Conservation (phyloP, 1,284 basidiomycete genomes). For the Nidula niveotomentosa region DNA sequence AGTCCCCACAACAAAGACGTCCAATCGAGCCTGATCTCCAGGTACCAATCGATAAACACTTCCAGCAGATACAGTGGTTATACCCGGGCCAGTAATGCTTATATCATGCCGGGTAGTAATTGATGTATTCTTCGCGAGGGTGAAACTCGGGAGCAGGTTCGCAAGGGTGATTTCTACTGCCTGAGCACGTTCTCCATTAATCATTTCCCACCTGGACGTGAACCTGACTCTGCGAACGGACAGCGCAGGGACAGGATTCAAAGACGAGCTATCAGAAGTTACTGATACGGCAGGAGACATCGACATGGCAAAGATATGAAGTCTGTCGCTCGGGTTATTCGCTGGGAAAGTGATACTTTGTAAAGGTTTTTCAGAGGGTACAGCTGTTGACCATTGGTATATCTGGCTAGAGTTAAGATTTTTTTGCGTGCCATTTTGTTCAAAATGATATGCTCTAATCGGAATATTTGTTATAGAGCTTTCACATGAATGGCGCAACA, state of each 20-base stretch:
- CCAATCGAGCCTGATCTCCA: slow-evolving; percentile 43
- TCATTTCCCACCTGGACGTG: slow-evolving; percentile 40
- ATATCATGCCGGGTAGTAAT: slow-evolving; percentile 32
- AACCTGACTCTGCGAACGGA: slow-evolving; percentile 38
- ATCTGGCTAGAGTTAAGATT: slow-evolving; percentile 41
- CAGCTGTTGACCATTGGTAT: slow-evolving; percentile 41
- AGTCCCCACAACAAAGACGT: slow-evolving; percentile 33
- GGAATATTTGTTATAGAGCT: too few relatives aligned
- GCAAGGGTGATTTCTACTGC: slow-evolving; percentile 44
- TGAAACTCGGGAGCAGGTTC: slow-evolving; percentile 38
- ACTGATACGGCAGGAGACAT: slow-evolving; percentile 28
- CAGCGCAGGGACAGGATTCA: slow-evolving; percentile 21
- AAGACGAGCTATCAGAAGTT: neutral
- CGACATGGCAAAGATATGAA: slow-evolving; percentile 47
- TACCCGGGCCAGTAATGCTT: slow-evolving; percentile 31
- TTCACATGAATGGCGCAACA: neutral
- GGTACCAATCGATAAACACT: slow-evolving; percentile 39
- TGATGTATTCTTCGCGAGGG: slow-evolving; percentile 20
- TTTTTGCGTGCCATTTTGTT: slow-evolving; percentile 22
- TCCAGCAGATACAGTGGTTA: slow-evolving; percentile 34
- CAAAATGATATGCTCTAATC: slow-evolving; percentile 38
- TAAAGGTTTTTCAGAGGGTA: slow-evolving; percentile 36
- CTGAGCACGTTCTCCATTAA: slow-evolving; percentile 28
- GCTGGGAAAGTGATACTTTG: slow-evolving; percentile 38
- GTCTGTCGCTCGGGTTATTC: slow-evolving; percentile 20